phyloP scores from a whole-genome alignment of 345 rosid species.

The Eutrema yunnanense region DNA sequence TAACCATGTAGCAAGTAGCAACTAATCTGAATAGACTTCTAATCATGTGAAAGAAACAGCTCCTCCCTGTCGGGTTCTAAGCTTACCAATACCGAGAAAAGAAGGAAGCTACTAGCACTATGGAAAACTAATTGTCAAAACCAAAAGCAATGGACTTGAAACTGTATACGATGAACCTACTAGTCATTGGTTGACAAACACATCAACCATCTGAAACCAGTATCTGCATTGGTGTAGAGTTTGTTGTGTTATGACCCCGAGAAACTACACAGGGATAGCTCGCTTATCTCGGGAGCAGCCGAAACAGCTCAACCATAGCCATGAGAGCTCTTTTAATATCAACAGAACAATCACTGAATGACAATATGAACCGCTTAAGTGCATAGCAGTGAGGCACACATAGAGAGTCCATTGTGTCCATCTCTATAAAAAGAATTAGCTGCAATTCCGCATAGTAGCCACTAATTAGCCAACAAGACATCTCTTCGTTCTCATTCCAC shows the following conservation, averaged over 20 bases:
- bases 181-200: background rate
- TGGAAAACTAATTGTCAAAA: background rate
- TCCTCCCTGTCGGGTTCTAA: background rate
- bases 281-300: background rate
- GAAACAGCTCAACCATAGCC: constrained; percentile 2
- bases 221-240: background rate
- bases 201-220: background rate
- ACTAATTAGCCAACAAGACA: background rate
- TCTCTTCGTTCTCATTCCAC: background rate
- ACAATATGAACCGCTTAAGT: background rate
- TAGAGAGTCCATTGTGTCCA: background rate
- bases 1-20: background rate
- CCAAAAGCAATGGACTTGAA: background rate
- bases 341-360: background rate
- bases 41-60: background rate
- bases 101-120: background rate
- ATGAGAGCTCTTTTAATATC: background rate
- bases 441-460: background rate
- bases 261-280: background rate
- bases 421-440: background rate
- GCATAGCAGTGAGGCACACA: background rate
- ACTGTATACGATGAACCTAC: background rate
- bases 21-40: background rate
- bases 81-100: background rate
- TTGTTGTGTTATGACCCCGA: background rate